phyloP scores from a whole-genome alignment of 2,329 filamentous ascomycete genomes.

The Pochonia chlamydosporia region DNA sequence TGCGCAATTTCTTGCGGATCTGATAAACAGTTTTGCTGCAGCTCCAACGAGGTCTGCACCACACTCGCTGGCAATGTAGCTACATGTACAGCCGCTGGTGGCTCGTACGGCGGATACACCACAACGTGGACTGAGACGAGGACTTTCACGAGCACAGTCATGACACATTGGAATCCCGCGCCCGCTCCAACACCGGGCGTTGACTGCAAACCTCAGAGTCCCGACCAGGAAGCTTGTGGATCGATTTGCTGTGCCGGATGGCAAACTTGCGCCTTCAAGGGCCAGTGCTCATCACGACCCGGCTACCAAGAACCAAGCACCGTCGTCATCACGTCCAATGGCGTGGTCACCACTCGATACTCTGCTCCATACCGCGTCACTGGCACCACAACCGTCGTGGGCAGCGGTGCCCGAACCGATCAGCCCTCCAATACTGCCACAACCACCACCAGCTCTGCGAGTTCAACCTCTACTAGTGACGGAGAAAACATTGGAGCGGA shows the following conservation, averaged over 20 bases:
- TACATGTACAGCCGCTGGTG: slow-evolving; percentile 36
- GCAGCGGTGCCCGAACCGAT: slow-evolving; percentile 42
- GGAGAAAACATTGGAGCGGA: slow-evolving; percentile 31
- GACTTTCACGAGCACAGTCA: slow-evolving; percentile 55
- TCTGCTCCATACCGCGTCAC: slow-evolving; percentile 47
- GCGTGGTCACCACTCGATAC: slow-evolving; percentile 49
- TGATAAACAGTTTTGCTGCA: slow-evolving; percentile 52
- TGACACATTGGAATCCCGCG: slow-evolving; percentile 40
- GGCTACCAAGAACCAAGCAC: slow-evolving; percentile 38
- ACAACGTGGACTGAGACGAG: slow-evolving; percentile 57
- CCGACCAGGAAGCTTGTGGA: slow-evolving; percentile 58
- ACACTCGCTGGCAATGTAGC: slow-evolving; percentile 43
- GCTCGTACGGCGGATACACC: slow-evolving; percentile 35
- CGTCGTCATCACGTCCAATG: slow-evolving; percentile 38
- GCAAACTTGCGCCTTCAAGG: slow-evolving; percentile 58
- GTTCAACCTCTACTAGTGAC: slow-evolving; percentile 39
- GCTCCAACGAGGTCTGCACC: slow-evolving; percentile 41
- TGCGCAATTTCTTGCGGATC: slow-evolving; percentile 50
- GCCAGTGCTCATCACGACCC: slow-evolving; percentile 52
- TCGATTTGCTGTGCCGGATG: slow-evolving; percentile 63
- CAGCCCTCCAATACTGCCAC: slow-evolving; percentile 42
- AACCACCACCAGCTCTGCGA: slow-evolving; percentile 46
- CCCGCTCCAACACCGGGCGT: slow-evolving; percentile 37
- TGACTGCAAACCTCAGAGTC: slow-evolving; percentile 44
- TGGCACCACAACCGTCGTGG: slow-evolving; percentile 48